phyloP scores from a whole-genome alignment of 371 early-diverging fungal genomes.

The Mucor piriformis region DNA sequence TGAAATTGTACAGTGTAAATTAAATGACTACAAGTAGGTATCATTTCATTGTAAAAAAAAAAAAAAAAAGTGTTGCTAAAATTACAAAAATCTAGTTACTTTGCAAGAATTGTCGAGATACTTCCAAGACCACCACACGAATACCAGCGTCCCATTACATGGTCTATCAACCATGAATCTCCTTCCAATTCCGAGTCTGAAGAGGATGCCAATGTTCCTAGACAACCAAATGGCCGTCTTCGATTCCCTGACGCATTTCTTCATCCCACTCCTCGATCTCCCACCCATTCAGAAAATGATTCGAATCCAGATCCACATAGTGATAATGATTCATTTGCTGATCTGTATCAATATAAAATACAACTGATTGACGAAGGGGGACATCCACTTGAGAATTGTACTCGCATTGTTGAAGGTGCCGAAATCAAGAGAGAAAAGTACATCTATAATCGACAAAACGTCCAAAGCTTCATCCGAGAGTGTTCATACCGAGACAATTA shows the following conservation, averaged over 20 bases:
- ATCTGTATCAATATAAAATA: slow-evolving; percentile 29
- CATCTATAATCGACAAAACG: slow-evolving; percentile 56
- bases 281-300: not conserved
- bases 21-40: slow-evolving; percentile 38
- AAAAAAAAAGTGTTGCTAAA: not conserved
- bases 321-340: slow-evolving; percentile 1
- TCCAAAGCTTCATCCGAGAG: slow-evolving; percentile 71
- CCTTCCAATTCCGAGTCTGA: not conserved
- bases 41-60: not conserved
- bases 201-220: slow-evolving; percentile 28
- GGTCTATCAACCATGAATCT: not conserved
- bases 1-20: slow-evolving; percentile 47
- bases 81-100: slow-evolving; percentile 24
- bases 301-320: not conserved
- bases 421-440: slow-evolving; percentile 36
- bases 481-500: slow-evolving; percentile 64
- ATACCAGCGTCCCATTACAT: not conserved
- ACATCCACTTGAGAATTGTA: slow-evolving; percentile 32
- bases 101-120: slow-evolving; percentile 37
- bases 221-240: slow-evolving; percentile 43
- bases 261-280: slow-evolving; percentile 32
- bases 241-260: slow-evolving; percentile 55
- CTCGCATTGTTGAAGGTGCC: slow-evolving; percentile 29
- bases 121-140: slow-evolving; percentile 10
- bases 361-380: slow-evolving; percentile 40